These are phyloP conservation scores for Colletotrichum sp. DNA, from an alignment of 2,329 filamentous ascomycete genomes.

Conservation along the genomic window DNA sequence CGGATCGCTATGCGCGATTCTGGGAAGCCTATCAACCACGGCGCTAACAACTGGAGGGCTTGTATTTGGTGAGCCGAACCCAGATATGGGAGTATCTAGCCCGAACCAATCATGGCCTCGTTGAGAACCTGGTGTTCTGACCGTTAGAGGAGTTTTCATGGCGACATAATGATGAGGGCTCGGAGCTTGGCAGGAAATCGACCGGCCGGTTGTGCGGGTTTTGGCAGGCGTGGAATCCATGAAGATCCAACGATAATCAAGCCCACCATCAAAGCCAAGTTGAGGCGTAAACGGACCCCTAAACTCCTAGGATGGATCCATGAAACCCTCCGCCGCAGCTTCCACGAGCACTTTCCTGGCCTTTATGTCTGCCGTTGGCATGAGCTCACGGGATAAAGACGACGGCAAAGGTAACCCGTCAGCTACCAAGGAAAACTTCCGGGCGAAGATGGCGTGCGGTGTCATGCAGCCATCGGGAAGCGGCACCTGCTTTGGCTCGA, in stretches of 20 bases:
- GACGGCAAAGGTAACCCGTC: conserved; percentile 35
- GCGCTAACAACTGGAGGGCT: background rate
- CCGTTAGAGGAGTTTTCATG: background rate
- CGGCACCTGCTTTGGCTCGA: conserved; percentile 24
- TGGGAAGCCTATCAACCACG: background rate
- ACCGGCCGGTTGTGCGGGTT: background rate
- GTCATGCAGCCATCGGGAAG: conserved; percentile 40
- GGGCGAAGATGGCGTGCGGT: conserved; percentile 49
- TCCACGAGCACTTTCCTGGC: conserved; percentile 38
- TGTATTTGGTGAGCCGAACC: background rate
- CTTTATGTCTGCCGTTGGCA: conserved; percentile 47
- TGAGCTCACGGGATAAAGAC: conserved; percentile 35
- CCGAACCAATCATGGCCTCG: conserved; percentile 18
- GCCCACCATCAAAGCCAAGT: conserved; percentile 48
- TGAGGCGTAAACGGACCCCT: conserved; percentile 49
- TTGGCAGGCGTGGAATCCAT: background rate
- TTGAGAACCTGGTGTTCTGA: background rate
- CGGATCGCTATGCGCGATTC: background rate
- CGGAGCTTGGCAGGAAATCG: background rate
- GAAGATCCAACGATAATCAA: conserved; percentile 43
- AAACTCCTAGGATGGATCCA: conserved; percentile 36
- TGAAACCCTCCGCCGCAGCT: conserved; percentile 28
- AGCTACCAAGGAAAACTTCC: conserved; percentile 44
- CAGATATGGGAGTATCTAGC: background rate
- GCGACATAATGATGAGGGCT: background rate